These are phyloP conservation scores for Pulveroboletus sp. DNA, from an alignment of 768 basidiomycete species.

Conservation along the genomic window DNA sequence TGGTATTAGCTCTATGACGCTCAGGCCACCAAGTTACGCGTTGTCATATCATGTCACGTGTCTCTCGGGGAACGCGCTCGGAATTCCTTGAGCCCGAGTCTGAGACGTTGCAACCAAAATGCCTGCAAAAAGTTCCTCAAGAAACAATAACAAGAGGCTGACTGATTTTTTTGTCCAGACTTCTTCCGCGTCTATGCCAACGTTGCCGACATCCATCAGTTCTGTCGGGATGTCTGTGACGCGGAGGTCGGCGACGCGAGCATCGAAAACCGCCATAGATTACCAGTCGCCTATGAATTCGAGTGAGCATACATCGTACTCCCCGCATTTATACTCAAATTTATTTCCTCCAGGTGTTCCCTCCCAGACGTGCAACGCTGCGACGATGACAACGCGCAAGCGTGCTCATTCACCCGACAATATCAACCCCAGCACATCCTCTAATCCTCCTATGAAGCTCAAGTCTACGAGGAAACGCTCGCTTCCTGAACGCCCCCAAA, in stretches of 20 bases:
- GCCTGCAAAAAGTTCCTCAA: constrained; percentile 13
- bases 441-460: constrained; percentile 8
- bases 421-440: neutral
- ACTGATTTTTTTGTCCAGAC: constrained; percentile 48
- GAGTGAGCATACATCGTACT: constrained; percentile 14
- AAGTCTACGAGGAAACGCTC: constrained; percentile 20
- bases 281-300: constrained; percentile 2
- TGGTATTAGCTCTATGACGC: too few relatives aligned
- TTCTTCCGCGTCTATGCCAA: constrained; percentile 19
- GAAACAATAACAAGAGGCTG: constrained; percentile 28
- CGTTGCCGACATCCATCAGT: constrained; percentile 3
- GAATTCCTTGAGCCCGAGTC: neutral
- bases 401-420: constrained; percentile 26
- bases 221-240: constrained; percentile 1
- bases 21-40: constrained; percentile 5
- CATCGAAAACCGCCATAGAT: constrained; percentile 2
- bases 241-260: constrained; percentile 10
- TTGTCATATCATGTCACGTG: constrained; percentile 13
- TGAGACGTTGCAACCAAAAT: constrained; percentile 13
- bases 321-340: neutral
- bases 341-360: constrained; percentile 13
- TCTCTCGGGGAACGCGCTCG: neutral
- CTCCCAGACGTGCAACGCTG: constrained; percentile 7
- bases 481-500: constrained; percentile 2
- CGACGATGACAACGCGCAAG: constrained; percentile 20